Percentiles rank a stretch among this genome's conserved stretches.
Evolutionary conservation across 73 alveolate genomes (phyloP).

Genomic region (Halteria grandinella): DNA sequence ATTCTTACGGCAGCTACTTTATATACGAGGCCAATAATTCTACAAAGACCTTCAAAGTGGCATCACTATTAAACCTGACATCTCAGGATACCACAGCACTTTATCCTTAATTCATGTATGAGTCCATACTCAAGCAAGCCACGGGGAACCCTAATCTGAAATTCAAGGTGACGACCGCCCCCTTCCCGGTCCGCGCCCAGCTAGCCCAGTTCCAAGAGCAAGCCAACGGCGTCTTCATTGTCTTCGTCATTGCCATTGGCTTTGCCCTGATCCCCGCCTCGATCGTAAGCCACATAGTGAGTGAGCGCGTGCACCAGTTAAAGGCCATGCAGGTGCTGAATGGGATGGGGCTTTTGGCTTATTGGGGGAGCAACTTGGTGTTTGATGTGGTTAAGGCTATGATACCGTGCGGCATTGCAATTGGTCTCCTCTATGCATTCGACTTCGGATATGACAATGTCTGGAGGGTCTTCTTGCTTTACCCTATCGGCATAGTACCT

Average conservation of each 20-base stretch:
- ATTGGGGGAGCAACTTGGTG: slow-evolving; percentile 87
- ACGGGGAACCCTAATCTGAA: neutral
- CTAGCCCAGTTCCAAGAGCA: slow-evolving; percentile 49
- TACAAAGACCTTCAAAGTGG: slow-evolving; percentile 6
- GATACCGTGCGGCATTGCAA: slow-evolving; percentile 72
- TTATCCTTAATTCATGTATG: slow-evolving; percentile 28
- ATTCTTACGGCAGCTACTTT: slow-evolving; percentile 42
- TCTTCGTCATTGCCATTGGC: slow-evolving; percentile 83
- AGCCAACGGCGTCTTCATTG: slow-evolving; percentile 54
- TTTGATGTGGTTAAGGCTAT: slow-evolving; percentile 84
- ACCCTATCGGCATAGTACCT: slow-evolving; percentile 69
- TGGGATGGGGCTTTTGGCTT: slow-evolving; percentile 83
- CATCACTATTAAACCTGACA: slow-evolving; percentile 10
- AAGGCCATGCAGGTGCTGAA: slow-evolving; percentile 85
- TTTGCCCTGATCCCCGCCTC: slow-evolving; percentile 90
- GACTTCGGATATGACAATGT: slow-evolving; percentile 32
- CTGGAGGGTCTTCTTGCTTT: slow-evolving; percentile 66
- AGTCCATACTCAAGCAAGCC: slow-evolving; percentile 24
- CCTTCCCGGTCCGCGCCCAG: slow-evolving; percentile 37
- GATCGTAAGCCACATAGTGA: slow-evolving; percentile 78
- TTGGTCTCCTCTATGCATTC: slow-evolving; percentile 15
- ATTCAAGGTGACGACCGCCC: slow-evolving; percentile 1
- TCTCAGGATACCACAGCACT: slow-evolving; percentile 21
- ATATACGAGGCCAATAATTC: slow-evolving; percentile 8
- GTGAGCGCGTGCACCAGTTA: slow-evolving; percentile 76